These are phyloP conservation scores for Aspergillus novoparasiticus DNA, from an alignment of 2,329 filamentous ascomycete species.

Conservation along the genomic window DNA sequence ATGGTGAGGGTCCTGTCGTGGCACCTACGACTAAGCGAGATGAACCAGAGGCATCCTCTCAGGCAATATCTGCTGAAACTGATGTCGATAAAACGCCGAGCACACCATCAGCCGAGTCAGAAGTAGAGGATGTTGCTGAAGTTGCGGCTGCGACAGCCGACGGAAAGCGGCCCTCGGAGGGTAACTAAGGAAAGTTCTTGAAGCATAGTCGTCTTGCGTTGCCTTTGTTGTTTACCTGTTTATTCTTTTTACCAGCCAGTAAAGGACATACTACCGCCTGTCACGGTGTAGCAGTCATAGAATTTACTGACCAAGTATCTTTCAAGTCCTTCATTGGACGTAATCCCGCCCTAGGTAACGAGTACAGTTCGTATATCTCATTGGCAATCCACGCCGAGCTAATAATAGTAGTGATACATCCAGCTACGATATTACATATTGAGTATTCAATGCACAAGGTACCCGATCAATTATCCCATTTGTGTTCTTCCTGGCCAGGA, in stretches of 20 bases:
- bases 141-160: slow-evolving; percentile 28
- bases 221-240: not conserved
- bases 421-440: not conserved
- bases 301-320: slow-evolving; percentile 4
- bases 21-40: not conserved
- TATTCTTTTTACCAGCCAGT: slow-evolving; percentile 1
- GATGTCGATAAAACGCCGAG: slow-evolving; percentile 1
- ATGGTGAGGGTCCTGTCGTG: not conserved
- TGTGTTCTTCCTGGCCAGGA: not conserved
- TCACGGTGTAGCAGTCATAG: slow-evolving; percentile 6
- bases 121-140: slow-evolving; percentile 27
- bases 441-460: not conserved
- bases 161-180: slow-evolving; percentile 30
- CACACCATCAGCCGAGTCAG: slow-evolving; percentile 14
- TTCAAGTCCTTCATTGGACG: not conserved
- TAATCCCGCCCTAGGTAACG: not conserved
- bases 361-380: slow-evolving; percentile 3
- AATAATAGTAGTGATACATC: not conserved
- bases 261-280: slow-evolving; percentile 1
- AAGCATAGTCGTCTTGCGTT: not conserved
- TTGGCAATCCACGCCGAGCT: slow-evolving; percentile 1
- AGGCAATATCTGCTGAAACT: slow-evolving; percentile 2
- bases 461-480: not conserved
- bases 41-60: slow-evolving; percentile 9
- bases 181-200: slow-evolving; percentile 10